Percentiles rank a stretch among this genome's conserved stretches.
Evolutionary conservation across 2,329 filamentous ascomycete genomes (phyloP).

Genomic region (Paraphoma chrysanthemicola): DNA sequence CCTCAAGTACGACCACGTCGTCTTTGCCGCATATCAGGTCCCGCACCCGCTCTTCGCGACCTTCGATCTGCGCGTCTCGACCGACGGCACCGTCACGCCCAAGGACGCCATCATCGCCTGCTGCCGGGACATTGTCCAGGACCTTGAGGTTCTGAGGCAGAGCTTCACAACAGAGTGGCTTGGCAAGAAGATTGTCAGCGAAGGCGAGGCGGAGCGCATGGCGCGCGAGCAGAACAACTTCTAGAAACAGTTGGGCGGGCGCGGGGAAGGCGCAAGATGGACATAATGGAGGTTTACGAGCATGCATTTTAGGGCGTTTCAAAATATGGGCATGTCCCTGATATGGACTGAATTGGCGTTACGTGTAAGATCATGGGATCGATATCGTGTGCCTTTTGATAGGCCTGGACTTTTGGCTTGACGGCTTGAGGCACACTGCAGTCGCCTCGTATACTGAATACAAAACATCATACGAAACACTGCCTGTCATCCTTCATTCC

Average conservation of each 20-base stretch:
- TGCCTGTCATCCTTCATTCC: too few species aligned
- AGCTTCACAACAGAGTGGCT: slow-evolving; percentile 84
- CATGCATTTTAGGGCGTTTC: slow-evolving; percentile 5
- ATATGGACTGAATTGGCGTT: slow-evolving; percentile 1
- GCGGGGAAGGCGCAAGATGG: not conserved
- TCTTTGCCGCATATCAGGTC: slow-evolving; percentile 90
- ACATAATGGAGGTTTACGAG: not conserved
- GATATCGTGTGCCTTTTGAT: not conserved
- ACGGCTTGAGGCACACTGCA: too few species aligned
- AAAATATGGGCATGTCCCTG: not conserved
- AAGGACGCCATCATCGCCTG: slow-evolving; percentile 84
- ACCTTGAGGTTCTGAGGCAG: slow-evolving; percentile 79
- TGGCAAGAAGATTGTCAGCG: slow-evolving; percentile 44
- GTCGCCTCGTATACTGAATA: too few species aligned
- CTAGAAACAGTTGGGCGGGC: slow-evolving; percentile 6
- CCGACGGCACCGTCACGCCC: slow-evolving; percentile 86
- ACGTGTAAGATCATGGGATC: not conserved
- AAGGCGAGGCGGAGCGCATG: slow-evolving; percentile 42
- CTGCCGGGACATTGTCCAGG: slow-evolving; percentile 81
- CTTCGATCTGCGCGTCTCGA: slow-evolving; percentile 84
- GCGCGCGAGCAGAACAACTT: slow-evolving; percentile 40
- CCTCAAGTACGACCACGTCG: slow-evolving; percentile 80
- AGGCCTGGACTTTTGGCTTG: too few species aligned
- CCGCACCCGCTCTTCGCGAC: slow-evolving; percentile 51
- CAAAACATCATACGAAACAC: too few species aligned